Base-by-base conservation (phyloP, 192 early-diverging fungal species). In the Gonapodya sp. region DNA sequence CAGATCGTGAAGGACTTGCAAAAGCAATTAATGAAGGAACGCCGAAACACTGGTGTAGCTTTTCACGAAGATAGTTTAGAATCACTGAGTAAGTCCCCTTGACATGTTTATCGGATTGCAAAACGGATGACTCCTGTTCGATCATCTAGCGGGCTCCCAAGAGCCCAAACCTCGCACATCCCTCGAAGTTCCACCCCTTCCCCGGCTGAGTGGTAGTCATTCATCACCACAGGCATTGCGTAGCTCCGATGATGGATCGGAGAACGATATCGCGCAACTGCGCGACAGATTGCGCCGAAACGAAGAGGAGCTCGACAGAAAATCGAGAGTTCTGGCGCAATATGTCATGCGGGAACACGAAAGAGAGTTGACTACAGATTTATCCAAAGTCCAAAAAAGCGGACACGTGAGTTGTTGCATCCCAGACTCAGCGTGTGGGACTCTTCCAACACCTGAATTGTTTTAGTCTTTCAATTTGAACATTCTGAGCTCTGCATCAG, bases 1-100 rank as follows among this genome's bases (percentile, higher is more conserved):
- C 86, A 89, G 36, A 84, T 90, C 80, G 88, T 89, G 2, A 89
- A 88, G 80, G 89, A 90, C 82, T 78, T 90, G 31, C 89, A 90
- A 72, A 89, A 89, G 83, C 89, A 90, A 81, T 78, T 90, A 1
- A 31, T 81, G 16, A 90, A 87, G 80, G 88, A 90, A 78, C 34
- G 85, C 36, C 46, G 46, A 24, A 64, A 64, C 46, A 85, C 83
- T 75, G 72, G 81, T 36, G 73, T 83, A 18, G 82, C 73, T 14
- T 18, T 36, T 1, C 64, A 80, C 34, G 83, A 82, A 79, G 84
- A 83, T 31, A 31, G 31, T 34, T 37, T 72, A 8, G 78, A 80
- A 32, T 79, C 36, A 35, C 30, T 75, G 77, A 31, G 73, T 80
- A 36, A 30, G 32, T n/a, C 14, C 8, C 18, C 77, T 80, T 78